Base-by-base conservation (phyloP, 1,284 basidiomycete species). In the Ustilago hordei region DNA sequence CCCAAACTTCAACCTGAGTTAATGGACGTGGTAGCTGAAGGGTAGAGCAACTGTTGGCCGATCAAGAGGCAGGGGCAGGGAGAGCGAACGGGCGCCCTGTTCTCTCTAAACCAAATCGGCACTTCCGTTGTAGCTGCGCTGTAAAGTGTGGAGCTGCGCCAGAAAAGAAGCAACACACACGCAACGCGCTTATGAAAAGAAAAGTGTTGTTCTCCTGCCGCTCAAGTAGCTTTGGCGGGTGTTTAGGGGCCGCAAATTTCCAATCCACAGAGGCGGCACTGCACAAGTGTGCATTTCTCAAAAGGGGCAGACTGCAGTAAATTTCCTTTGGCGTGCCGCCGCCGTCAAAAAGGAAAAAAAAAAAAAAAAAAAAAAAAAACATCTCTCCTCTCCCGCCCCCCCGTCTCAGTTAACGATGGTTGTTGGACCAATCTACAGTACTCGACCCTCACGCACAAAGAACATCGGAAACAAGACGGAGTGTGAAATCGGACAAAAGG, bases 361-460 rank as follows among this genome's bases (percentile, higher is more conserved):
- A n/a, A 19, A 19, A 19, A 19, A 19, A 19, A 19, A 1, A 19
- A 28, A 28, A 28, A 28, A 7, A 38, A 38, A 38, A 38, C 36
- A 38, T 17, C 39, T 41, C 39, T 6, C 39, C 15, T 41, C 39
- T 43, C 39, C 2, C 23, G 23, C n/a, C 43, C 43, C n/a, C n/a
- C n/a, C 43, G 43, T 28, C 43, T 45, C n/a, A 38, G 36, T 4
- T 45, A 48, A 50, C 2, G 48, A 34, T 50, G 34, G 88, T 81
- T 98, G 95, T 58, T 45, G n/a, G 34, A 54, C 15, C 38, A 41
- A 54, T 61, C 39, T 53, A 54, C 48, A 28, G 23, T 28, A 28
- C 23, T 28, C 23, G 23, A 28, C 3, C 0, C 23, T 39, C 38
- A 39, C 9, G 38, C 15, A 39, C 38, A 39, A 28, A 28, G 38